phyloP scores from a whole-genome alignment of 805 yeast species.

The Maudiozyma serrabonitensis region DNA sequence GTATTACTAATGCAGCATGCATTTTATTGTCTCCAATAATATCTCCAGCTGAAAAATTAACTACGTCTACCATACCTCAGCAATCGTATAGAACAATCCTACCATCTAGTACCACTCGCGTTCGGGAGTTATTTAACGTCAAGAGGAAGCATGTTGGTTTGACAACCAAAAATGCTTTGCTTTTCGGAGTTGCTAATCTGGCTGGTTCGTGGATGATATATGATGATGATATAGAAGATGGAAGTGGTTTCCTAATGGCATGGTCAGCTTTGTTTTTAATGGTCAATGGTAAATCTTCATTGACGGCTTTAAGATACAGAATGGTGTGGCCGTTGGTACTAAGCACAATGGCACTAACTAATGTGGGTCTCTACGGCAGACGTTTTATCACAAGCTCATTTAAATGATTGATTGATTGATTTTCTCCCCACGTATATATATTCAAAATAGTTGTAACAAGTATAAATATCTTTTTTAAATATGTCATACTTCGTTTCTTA shows the following conservation, averaged over 20 bases:
- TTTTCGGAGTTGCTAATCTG: constrained; percentile 54
- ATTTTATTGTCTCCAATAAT: constrained; percentile 32
- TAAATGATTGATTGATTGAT: neutral
- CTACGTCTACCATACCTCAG: neutral
- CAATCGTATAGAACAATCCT: neutral
- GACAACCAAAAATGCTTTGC: constrained; percentile 31
- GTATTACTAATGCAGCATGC: constrained; percentile 33
- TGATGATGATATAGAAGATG: constrained; percentile 70
- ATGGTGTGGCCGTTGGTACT: constrained; percentile 55
- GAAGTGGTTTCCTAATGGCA: constrained; percentile 70
- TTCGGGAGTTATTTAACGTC: neutral
- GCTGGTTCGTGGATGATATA: constrained; percentile 64
- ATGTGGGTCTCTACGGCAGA: constrained; percentile 59
- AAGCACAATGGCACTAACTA: constrained; percentile 47
- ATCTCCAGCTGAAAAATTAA: constrained; percentile 22
- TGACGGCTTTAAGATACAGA: constrained; percentile 44
- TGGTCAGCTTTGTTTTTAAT: constrained; percentile 72
- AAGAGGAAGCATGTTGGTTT: constrained; percentile 26
- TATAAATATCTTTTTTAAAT: too few relatives aligned
- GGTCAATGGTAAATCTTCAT: constrained; percentile 55
- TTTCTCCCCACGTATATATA: neutral
- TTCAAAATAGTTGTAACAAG: neutral
- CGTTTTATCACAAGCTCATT: constrained; percentile 45
- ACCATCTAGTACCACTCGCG: neutral
- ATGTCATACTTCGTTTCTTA: too few relatives aligned